Base-by-base conservation (phyloP, 371 early-diverging fungal species). In the Catenaria anguillulae region DNA sequence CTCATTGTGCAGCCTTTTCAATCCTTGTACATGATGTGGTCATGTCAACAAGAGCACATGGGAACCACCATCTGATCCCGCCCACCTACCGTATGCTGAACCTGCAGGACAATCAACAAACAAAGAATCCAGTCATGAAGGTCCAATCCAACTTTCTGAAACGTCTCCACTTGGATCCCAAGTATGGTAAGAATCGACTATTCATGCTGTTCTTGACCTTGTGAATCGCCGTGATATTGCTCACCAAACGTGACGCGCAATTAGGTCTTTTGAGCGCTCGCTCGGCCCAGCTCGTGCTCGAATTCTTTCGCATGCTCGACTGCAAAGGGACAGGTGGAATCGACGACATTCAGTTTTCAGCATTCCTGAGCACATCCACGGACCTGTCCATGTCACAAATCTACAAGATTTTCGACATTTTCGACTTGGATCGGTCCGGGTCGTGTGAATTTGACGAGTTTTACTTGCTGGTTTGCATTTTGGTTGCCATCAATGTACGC, bases 381-480 rank as follows among this genome's bases (percentile, higher is more conserved):
- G 70, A 75, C 58, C 60, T 75, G 52, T 67, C 59, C 35, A 65
- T 65, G 40, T 23, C 26, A 1, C 68, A 74, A 40, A 64, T 69
- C 8, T 66, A 69, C 55, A 68, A 70, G 60, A 67, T 75, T 17
- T 75, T 75, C 65, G 74, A 75, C 60, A 65, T 75, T 26, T 74
- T 75, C 56, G 76, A 75, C 66, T 54, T 75, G 37, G 76, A 75
- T 56, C 55, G 73, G 33, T 60, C 61, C 35, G 76, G 76, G 0
- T 67, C 66, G 19, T 71, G 70, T 34, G 76, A 75, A 62, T 75
- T 75, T 66, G 71, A 75, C 55, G 73, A 73, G 75, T 76, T 76
- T 43, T 76, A 74, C 63, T 60, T 75, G 31, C 67, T 76, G 5
- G 63, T 73, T 17, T 70, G 75, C 62, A 76, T 76, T 46, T 60